Percentiles rank a stretch among this genome's conserved stretches.
Conservation (phyloP, 345 rosid species). For the Moringa oleifera region DNA sequence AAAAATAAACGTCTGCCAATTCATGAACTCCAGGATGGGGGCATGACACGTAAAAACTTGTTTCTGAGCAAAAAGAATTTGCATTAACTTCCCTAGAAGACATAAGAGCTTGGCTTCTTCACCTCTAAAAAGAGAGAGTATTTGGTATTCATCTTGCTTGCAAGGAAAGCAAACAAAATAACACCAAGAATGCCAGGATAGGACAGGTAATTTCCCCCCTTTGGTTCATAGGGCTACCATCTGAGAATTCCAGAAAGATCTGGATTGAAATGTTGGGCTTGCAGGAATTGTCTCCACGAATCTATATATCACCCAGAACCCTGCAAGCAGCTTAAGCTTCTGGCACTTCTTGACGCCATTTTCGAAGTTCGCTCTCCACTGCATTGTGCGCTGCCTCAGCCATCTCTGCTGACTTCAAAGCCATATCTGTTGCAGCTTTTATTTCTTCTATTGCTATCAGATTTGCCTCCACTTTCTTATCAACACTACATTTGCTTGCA, state of each 20-base stretch:
- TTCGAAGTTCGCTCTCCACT: constrained; percentile 62
- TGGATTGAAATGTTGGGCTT: not conserved
- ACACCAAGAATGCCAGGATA: not conserved
- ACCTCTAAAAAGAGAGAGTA: too few relatives aligned
- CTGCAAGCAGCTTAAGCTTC: not conserved
- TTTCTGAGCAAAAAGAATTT: not conserved
- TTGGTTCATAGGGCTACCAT: not conserved
- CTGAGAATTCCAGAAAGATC: not conserved
- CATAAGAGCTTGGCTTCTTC: not conserved
- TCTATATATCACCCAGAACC: not conserved
- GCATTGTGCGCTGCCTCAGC: constrained; percentile 64
- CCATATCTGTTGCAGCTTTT: constrained; percentile 60
- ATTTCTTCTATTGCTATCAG: constrained; percentile 60
- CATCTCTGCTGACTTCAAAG: constrained; percentile 58
- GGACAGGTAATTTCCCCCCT: not conserved
- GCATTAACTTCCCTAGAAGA: not conserved
- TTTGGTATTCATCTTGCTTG: too few relatives aligned
- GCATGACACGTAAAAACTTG: not conserved
- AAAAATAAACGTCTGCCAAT: not conserved
- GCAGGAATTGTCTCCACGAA: not conserved
- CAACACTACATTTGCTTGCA: constrained; percentile 33
- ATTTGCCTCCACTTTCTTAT: constrained; percentile 40
- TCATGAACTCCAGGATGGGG: too few relatives aligned
- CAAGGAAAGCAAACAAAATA: not conserved
- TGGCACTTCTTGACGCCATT: constrained; percentile 40